Conservation (phyloP, 1,284 basidiomycete genomes). For the Malassezia equina region DNA sequence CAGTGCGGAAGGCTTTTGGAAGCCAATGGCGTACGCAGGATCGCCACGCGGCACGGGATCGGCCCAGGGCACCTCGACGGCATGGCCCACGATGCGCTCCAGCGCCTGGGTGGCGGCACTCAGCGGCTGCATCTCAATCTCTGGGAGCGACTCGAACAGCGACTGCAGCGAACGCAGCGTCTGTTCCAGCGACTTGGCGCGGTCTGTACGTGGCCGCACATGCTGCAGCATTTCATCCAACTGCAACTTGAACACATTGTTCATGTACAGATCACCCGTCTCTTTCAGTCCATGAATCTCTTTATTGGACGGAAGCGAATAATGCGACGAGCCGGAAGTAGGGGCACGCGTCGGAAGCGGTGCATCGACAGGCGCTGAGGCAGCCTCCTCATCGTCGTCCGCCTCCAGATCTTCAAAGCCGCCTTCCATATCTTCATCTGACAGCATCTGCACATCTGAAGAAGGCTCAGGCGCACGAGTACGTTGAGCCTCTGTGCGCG, state of each 20-base stretch:
- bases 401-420: conserved; percentile 38
- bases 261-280: conserved; percentile 67
- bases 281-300: conserved; percentile 69
- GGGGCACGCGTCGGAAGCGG: conserved; percentile 52
- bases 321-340: conserved; percentile 40
- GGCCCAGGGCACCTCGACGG: conserved; percentile 50
- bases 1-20: conserved; percentile 77
- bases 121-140: conserved; percentile 23
- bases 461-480: not conserved
- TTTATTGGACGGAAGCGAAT: conserved; percentile 53
- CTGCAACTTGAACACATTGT: conserved; percentile 67
- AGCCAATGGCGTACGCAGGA: conserved; percentile 58
- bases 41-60: conserved; percentile 35
- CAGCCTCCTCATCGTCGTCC: conserved; percentile 25
- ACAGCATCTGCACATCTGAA: conserved; percentile 23
- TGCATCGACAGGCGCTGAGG: conserved; percentile 34
- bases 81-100: conserved; percentile 51
- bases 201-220: conserved; percentile 27
- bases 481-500: not conserved
- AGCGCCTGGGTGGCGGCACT: conserved; percentile 35
- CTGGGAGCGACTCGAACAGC: conserved; percentile 21
- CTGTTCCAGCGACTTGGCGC: conserved; percentile 30
- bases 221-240: conserved; percentile 44
- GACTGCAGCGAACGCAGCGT: conserved; percentile 36
- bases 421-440: conserved; percentile 44